phyloP scores from a whole-genome alignment of 164 flowering plant genomes.

The Chimonanthus praecox region DNA sequence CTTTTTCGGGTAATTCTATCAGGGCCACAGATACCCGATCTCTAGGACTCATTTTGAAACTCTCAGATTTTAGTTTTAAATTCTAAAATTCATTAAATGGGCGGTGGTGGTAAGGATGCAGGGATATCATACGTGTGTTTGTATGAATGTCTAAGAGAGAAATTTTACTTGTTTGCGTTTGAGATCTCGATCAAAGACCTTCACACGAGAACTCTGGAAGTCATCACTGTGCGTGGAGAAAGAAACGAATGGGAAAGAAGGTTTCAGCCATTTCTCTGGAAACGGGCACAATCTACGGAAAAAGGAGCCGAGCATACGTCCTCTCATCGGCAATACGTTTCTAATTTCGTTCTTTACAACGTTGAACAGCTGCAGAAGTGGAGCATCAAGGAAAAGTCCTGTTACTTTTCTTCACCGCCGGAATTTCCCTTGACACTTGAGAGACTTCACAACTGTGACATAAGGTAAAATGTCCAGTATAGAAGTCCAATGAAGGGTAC shows the following conservation, averaged over 20 bases:
- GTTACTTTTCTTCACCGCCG: no score
- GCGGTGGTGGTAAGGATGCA: no score
- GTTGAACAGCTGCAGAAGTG: not conserved
- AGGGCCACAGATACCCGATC: no score
- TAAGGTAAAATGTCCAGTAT: no score
- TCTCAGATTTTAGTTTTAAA: no score
- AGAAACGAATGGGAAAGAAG: conserved; percentile 2
- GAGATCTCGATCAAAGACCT: conserved; percentile 74
- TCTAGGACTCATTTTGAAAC: no score
- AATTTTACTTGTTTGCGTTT: conserved; percentile 56
- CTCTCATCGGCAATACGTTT: not conserved
- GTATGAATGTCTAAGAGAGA: not conserved
- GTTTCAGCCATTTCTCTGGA: not conserved
- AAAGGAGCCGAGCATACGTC: not conserved
- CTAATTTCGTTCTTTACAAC: not conserved
- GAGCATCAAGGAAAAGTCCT: no score
- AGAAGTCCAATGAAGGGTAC: no score
- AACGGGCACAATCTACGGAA: not conserved
- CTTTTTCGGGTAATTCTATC: no score
- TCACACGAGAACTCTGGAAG: conserved; percentile 29
- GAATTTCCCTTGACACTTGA: no score
- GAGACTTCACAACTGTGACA: no score
- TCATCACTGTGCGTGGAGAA: conserved; percentile 17
- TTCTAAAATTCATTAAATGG: not conserved
- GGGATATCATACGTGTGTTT: not conserved